phyloP scores from a whole-genome alignment of 148 eudicot species.

The Bassia scoparia region DNA sequence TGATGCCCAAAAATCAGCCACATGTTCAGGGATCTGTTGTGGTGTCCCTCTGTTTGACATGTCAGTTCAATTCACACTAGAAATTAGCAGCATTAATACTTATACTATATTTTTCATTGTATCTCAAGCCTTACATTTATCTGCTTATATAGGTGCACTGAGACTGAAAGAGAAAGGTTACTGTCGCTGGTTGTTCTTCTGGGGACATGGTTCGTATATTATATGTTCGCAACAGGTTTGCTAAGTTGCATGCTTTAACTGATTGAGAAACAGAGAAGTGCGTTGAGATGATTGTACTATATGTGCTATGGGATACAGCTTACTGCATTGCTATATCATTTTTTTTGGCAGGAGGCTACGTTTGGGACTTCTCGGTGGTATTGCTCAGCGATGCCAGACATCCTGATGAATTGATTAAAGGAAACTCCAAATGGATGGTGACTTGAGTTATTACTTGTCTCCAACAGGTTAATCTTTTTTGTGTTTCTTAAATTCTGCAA shows the following conservation, averaged over 20 bases:
- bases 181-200: constrained; percentile 76
- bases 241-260: constrained; percentile 12
- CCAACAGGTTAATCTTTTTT: constrained; percentile 63
- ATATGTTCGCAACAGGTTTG: constrained; percentile 92
- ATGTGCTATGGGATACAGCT: background rate
- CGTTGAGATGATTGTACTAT: no score
- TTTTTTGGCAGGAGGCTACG: constrained; percentile 52
- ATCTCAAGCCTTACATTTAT: background rate
- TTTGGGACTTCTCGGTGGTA: constrained; percentile 58
- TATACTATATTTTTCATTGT: background rate
- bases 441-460: constrained; percentile 90
- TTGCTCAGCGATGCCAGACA: constrained; percentile 99
- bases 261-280: background rate
- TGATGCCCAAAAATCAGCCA: constrained; percentile 93
- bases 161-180: constrained; percentile 76
- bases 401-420: constrained; percentile 83
- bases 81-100: background rate
- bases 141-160: constrained; percentile 72
- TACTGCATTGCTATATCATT: background rate
- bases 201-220: constrained; percentile 97
- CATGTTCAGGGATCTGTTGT: constrained; percentile 80
- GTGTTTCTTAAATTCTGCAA: background rate
- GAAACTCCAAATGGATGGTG: constrained; percentile 79
- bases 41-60: constrained; percentile 11
- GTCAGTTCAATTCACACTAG: background rate